Evolutionary conservation across 768 basidiomycete genomes (phyloP).

Genomic region (Podaxis sp.): DNA sequence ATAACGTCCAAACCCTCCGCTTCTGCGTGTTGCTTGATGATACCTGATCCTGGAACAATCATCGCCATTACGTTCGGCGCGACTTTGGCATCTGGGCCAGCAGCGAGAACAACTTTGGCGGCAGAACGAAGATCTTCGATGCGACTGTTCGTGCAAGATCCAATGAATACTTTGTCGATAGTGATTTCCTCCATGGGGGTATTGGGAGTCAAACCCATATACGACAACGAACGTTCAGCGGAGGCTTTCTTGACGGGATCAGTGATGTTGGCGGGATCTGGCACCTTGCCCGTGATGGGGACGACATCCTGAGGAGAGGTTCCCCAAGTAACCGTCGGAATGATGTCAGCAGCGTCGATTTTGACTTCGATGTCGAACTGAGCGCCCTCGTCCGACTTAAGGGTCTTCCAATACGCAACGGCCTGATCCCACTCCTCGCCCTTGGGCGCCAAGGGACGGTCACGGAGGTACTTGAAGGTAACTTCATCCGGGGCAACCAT

Average conservation of each 20-base stretch:
- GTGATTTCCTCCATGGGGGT: conserved; percentile 76
- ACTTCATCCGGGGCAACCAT: conserved; percentile 91
- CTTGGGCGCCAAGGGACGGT: conserved; percentile 80
- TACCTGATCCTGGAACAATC: conserved; percentile 89
- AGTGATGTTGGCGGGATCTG: conserved; percentile 66
- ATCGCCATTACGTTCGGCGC: conserved; percentile 77
- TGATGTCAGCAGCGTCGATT: conserved; percentile 80
- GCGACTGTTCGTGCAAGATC: conserved; percentile 93
- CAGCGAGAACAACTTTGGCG: conserved; percentile 72
- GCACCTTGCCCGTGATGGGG: conserved; percentile 78
- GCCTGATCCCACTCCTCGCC: conserved; percentile 85
- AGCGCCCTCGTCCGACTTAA: conserved; percentile 79
- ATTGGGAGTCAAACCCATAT: conserved; percentile 85
- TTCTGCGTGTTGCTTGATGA: conserved; percentile 90
- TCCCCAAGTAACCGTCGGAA: conserved; percentile 92
- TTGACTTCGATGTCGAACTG: conserved; percentile 82
- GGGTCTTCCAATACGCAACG: conserved; percentile 81
- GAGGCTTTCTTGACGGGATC: conserved; percentile 68
- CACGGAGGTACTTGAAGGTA: conserved; percentile 81
- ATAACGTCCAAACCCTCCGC: conserved; percentile 83
- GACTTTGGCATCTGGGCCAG: conserved; percentile 72
- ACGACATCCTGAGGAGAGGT: conserved; percentile 90
- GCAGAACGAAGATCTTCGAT: conserved; percentile 92
- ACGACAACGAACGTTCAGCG: conserved; percentile 73
- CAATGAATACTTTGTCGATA: conserved; percentile 90